phyloP scores from a whole-genome alignment of 2,329 filamentous ascomycete genomes.

The Penicillium sp. region DNA sequence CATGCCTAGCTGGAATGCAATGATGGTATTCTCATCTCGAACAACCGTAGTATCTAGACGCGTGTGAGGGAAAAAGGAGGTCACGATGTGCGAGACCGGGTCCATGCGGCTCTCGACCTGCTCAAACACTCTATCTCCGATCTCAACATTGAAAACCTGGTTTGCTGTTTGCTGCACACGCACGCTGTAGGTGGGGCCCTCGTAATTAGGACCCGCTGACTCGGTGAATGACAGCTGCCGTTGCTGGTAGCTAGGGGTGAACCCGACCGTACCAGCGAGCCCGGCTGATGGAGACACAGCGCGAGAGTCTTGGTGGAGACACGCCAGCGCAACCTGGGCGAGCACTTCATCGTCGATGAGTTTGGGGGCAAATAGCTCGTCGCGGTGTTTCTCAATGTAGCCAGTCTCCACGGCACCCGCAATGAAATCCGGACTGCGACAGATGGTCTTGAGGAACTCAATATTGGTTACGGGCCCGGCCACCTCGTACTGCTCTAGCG shows the following conservation, averaged over 20 bases:
- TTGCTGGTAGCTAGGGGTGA: slow-evolving; percentile 59
- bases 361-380: slow-evolving; percentile 67
- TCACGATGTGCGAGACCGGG: slow-evolving; percentile 49
- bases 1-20: slow-evolving; percentile 67
- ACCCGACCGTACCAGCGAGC: slow-evolving; percentile 46
- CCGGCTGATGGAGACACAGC: slow-evolving; percentile 22
- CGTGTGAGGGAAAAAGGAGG: slow-evolving; percentile 75
- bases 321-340: slow-evolving; percentile 77
- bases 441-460: slow-evolving; percentile 88
- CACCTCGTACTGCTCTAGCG: slow-evolving; percentile 83
- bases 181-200: slow-evolving; percentile 42
- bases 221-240: slow-evolving; percentile 56
- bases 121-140: slow-evolving; percentile 36
- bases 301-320: slow-evolving; percentile 52
- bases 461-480: slow-evolving; percentile 93
- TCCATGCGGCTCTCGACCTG: slow-evolving; percentile 49
- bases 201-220: slow-evolving; percentile 41
- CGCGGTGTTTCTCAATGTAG: slow-evolving; percentile 84
- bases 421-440: slow-evolving; percentile 74
- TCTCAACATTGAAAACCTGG: slow-evolving; percentile 46
- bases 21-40: slow-evolving; percentile 48
- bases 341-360: slow-evolving; percentile 66
- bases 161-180: slow-evolving; percentile 49
- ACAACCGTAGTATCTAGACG: slow-evolving; percentile 76
- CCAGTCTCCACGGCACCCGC: slow-evolving; percentile 88